Evolutionary conservation across 306 rosid species (phyloP), one percentile per base, ranked within the genome.

Genomic region (Glycine soja): DNA sequence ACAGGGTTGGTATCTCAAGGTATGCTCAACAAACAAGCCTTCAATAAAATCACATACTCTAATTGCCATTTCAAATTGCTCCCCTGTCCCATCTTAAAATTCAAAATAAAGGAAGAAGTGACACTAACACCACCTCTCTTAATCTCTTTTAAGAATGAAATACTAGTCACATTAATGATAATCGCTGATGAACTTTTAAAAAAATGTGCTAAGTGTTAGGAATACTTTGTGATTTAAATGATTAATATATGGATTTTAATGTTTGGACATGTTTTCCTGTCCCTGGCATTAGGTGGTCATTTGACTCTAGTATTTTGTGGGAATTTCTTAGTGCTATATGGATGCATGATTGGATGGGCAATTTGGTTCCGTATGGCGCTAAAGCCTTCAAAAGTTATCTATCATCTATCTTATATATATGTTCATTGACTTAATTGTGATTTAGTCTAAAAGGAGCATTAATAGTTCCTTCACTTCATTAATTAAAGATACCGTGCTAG

Each of bases 1-100:
- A 73, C 79, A 14, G 88, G 90, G 80, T 72, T 88, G 74, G 47
- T 91, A 79, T 89, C 92, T n/a, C 75, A 50, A 85, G 99, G 98
- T 90, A 81, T 59, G 86, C 71, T 74, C 40, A 3, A 30, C 72
- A 70, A 50, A 71, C 72, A 80, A 36, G 36, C 40, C 51, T 63
- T 75, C 68, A 46, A 13, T 14, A 30, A 69, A 51, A 62, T 54
- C 54, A 52, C 46, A 36, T 46, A 54, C 7, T 78, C 56, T 78
- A 52, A 9, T 62, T 62, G 13, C 14, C 46, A 43, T 61, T 9
- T 75, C 48, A 7, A n/a, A 75, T 47, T 36, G 4, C 57, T 68
- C 9, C 45, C 45, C 46, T 7, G 3, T 47, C 56, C 72, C 34
- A 10, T 11, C 36, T 2, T 75, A 53, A 56, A 54, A 67, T 56